phyloP scores from a whole-genome alignment of 306 rosid species.

The Phaseolus lunatus region DNA sequence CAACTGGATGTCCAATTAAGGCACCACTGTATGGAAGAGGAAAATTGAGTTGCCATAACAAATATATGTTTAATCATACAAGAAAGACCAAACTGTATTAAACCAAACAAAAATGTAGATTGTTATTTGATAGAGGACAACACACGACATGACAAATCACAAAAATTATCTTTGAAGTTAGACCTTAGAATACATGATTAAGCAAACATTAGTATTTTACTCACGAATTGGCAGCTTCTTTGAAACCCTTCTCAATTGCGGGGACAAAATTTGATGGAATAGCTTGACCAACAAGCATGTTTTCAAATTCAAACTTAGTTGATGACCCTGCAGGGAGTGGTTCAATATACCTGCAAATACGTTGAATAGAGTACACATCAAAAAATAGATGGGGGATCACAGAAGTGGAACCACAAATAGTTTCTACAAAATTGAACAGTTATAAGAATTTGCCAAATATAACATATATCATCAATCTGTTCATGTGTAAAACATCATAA shows the following conservation, averaged over 20 bases:
- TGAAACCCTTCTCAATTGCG: constrained; percentile 96
- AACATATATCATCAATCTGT: constrained; percentile 20
- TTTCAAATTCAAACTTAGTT: constrained; percentile 93
- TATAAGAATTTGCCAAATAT: constrained; percentile 24
- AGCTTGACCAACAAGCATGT: constrained; percentile 94
- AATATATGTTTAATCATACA: constrained; percentile 14
- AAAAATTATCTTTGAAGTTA: not conserved
- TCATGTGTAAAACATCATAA: not conserved
- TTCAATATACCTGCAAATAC: constrained; percentile 77
- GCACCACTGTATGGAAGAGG: constrained; percentile 76
- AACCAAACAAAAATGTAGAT: not conserved
- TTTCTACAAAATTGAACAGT: not conserved
- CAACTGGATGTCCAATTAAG: constrained; percentile 97
- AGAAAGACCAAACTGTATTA: not conserved
- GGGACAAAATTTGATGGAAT: constrained; percentile 92
- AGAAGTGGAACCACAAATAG: constrained; percentile 25
- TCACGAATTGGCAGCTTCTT: constrained; percentile 97
- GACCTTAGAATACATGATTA: constrained; percentile 1
- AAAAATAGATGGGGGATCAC: not conserved
- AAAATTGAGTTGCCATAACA: constrained; percentile 16
- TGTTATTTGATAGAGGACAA: constrained; percentile 12
- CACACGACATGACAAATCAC: not conserved
- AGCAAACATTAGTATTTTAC: constrained; percentile 41
- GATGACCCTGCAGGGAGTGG: constrained; percentile 83
- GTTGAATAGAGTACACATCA: constrained; percentile 29